Evolutionary conservation across 306 rosid genomes (phyloP).

Genomic region (Cyamopsis tetragonoloba): DNA sequence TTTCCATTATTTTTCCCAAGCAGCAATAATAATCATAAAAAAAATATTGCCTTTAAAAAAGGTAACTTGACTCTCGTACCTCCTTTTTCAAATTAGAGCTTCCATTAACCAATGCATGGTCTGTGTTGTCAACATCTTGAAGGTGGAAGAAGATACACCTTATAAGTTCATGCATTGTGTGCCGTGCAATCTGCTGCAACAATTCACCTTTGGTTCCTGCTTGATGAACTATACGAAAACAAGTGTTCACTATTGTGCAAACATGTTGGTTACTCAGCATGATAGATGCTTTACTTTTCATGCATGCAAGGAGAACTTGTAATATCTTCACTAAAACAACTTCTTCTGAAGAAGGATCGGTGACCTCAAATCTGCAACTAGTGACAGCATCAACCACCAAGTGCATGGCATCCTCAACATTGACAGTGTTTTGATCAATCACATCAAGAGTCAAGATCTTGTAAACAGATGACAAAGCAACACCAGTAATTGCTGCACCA

Average conservation of each 20-base stretch:
- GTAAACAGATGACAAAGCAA: conserved; percentile 88
- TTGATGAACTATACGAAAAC: conserved; percentile 96
- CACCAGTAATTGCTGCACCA: conserved; percentile 90
- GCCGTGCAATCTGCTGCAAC: conserved; percentile 86
- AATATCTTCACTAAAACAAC: conserved; percentile 92
- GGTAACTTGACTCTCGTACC: conserved; percentile 38
- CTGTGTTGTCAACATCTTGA: conserved; percentile 73
- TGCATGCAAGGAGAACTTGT: conserved; percentile 91
- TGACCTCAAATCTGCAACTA: conserved; percentile 95
- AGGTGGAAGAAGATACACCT: conserved; percentile 93
- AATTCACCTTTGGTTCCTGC: conserved; percentile 88
- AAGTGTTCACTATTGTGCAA: conserved; percentile 93
- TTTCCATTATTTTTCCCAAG: conserved; percentile 13
- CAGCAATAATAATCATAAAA: conserved; percentile 12
- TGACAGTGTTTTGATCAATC: conserved; percentile 79
- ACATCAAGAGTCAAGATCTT: conserved; percentile 88
- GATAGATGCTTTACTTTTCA: conserved; percentile 92
- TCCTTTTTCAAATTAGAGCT: conserved; percentile 46
- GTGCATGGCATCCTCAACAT: conserved; percentile 90
- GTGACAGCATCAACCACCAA: conserved; percentile 95
- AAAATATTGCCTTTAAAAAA: conserved; percentile 18
- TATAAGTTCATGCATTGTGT: conserved; percentile 89
- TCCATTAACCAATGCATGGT: conserved; percentile 64
- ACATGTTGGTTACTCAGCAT: conserved; percentile 96
- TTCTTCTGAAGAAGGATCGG: conserved; percentile 93